A percentile compares a stretch with the other conserved stretches of the same genome.
phyloP scores from a whole-genome alignment of 2,329 filamentous ascomycete genomes.

The Ceratocystis huliohia region DNA sequence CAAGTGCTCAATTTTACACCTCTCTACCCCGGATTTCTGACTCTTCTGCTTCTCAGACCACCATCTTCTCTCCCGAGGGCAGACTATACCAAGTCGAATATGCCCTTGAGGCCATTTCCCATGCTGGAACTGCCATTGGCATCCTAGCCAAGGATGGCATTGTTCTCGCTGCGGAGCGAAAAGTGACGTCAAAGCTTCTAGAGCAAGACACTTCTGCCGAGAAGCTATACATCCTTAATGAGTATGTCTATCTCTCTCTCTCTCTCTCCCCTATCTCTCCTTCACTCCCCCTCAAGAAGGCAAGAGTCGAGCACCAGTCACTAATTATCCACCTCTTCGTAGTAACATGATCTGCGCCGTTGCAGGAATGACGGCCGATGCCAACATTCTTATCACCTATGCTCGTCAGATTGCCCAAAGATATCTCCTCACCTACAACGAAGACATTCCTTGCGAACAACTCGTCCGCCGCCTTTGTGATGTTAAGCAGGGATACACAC shows the following conservation, averaged over 20 bases:
- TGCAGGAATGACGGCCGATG: constrained; percentile 96
- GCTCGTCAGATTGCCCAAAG: constrained; percentile 91
- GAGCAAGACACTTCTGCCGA: constrained; percentile 99
- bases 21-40: not conserved
- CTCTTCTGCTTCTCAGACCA: constrained; percentile 50
- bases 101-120: constrained; percentile 95
- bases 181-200: constrained; percentile 96
- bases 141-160: constrained; percentile 98
- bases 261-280: constrained; percentile 3
- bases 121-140: constrained; percentile 90
- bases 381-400: constrained; percentile 99
- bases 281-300: not conserved
- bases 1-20: not conserved
- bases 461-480: constrained; percentile 93
- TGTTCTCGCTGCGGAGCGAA: constrained; percentile 91
- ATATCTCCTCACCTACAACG: constrained; percentile 98
- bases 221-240: constrained; percentile 98
- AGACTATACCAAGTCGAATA: constrained; percentile 99
- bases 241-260: constrained; percentile 46
- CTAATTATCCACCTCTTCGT: not conserved
- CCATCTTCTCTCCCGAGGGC: constrained; percentile 98
- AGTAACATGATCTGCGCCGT: constrained; percentile 99
- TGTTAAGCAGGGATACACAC: constrained; percentile 97
- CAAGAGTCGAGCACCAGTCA: not conserved
- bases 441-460: constrained; percentile 98